phyloP scores from a whole-genome alignment of 495 filamentous ascomycete genomes.

The Neurospora terricola region DNA sequence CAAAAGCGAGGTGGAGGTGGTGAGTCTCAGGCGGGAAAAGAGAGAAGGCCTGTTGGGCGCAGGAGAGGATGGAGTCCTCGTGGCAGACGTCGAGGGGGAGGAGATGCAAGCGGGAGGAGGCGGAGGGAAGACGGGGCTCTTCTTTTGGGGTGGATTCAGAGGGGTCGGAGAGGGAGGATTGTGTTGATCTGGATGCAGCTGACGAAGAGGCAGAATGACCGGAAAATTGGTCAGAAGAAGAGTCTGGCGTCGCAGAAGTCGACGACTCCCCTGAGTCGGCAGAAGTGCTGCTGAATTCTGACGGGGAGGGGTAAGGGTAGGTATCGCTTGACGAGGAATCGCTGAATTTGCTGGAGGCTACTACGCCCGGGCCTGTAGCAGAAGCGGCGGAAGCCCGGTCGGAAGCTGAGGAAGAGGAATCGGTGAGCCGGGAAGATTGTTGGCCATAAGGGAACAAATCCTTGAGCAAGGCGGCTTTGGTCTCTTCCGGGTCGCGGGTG shows the following conservation, averaged over 20 bases:
- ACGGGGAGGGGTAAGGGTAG: neutral
- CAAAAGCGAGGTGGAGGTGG: conserved; percentile 60
- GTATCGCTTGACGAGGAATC: neutral
- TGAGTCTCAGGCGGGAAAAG: conserved; percentile 39
- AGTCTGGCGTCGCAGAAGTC: neutral
- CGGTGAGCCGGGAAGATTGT: neutral
- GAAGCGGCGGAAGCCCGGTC: neutral
- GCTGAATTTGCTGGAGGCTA: neutral
- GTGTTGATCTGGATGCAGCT: neutral
- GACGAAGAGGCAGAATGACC: neutral
- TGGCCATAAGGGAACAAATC: conserved; percentile 27
- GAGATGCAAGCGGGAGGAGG: conserved; percentile 15
- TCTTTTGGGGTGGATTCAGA: conserved; percentile 21
- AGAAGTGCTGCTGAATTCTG: neutral
- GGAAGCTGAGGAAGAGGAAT: neutral
- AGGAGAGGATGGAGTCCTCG: conserved; percentile 37
- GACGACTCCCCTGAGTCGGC: neutral
- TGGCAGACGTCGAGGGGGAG: conserved; percentile 28
- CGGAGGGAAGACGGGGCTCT: too few species aligned
- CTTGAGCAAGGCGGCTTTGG: conserved; percentile 44
- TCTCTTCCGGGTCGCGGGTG: conserved; percentile 29
- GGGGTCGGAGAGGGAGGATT: conserved; percentile 45
- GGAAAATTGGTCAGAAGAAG: neutral
- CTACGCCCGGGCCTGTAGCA: neutral
- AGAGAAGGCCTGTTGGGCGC: conserved; percentile 29